A percentile compares a stretch with the other conserved stretches of the same genome.
These are phyloP conservation scores for Tricharina praecox DNA, from an alignment of 495 filamentous ascomycete species.

Conservation along the genomic window DNA sequence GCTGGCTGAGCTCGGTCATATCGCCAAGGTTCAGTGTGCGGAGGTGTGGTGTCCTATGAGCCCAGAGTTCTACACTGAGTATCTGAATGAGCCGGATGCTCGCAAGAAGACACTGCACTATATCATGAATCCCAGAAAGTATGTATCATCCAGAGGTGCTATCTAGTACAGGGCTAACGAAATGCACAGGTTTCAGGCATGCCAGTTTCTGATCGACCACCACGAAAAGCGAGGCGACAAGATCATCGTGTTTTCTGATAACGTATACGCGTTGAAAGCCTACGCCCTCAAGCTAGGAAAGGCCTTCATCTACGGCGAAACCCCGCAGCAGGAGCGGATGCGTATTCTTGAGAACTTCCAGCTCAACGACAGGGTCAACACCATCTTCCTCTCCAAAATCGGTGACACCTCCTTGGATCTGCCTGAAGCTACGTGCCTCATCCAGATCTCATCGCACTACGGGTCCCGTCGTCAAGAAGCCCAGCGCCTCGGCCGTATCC, in stretches of 20 bases:
- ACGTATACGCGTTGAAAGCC: constrained; percentile 78
- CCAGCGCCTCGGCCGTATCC: constrained; percentile 83
- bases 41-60: constrained; percentile 99
- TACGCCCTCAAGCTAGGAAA: constrained; percentile 77
- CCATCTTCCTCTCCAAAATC: constrained; percentile 94
- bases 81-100: constrained; percentile 52
- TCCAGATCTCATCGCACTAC: constrained; percentile 97
- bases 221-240: constrained; percentile 95
- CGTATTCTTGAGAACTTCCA: constrained; percentile 92
- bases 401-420: constrained; percentile 94
- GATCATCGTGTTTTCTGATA: constrained; percentile 97
- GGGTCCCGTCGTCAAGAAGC: constrained; percentile 95
- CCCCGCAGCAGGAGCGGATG: constrained; percentile 69
- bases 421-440: constrained; percentile 90
- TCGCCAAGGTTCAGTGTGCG: constrained; percentile 92
- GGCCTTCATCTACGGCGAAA: constrained; percentile 86
- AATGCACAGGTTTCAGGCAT: constrained; percentile 49
- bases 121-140: constrained; percentile 95
- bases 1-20: constrained; percentile 87
- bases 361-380: constrained; percentile 82
- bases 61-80: constrained; percentile 91
- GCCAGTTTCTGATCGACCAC: constrained; percentile 92
- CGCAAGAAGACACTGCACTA: constrained; percentile 61
- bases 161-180: constrained; percentile 4
- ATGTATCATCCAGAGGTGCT: constrained; percentile 1